Evolutionary conservation across 352 stramenopile species (phyloP), one percentile per base, ranked within the genome.

Genomic region (Hyaloperonospora arabidopsidis): DNA sequence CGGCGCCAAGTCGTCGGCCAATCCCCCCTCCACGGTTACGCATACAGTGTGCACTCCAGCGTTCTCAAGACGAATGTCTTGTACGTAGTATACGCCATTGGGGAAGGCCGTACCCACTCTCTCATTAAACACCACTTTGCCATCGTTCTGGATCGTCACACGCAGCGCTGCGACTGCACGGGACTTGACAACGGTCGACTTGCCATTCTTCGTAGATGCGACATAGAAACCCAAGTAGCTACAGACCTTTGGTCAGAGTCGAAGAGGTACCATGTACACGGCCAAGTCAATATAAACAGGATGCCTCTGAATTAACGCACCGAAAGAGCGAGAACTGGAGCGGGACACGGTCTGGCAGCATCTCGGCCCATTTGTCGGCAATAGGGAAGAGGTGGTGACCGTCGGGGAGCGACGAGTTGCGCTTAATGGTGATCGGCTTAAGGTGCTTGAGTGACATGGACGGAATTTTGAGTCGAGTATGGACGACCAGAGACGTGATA

Each of bases 71-170:
- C 67, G 66, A 54, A 90, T 76, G 57, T 87, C 77, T 54, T 90
- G 79, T 29, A 90, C 77, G 55, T 90, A 90, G 65, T 77, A 90
- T 34, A 90, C 77, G 58, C 77, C 79, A 44, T 90, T 90, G 52
- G 65, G 65, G 65, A 90, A 90, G 23, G 71, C 56, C 29, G 61
- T 74, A 17, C 49, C 32, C 28, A 90, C 72, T 50, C 74, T 65
- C 52, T 83, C 69, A 34, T 66, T 67, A 52, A 90, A 87, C 19
- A 90, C 75, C 38, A 84, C 61, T 63, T 90, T 88, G 57, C 84
- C 70, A 15, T 90, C 79, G 52, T 88, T 90, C 44, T 73, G 72
- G 53, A 90, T 90, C 11, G 72, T 86, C 52, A 90, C 77, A 40
- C 64, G 68, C 13, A 90, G 59, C n/a, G 69, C 71, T 23, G 70